A percentile compares a stretch with the other conserved stretches of the same genome.
phyloP scores from a whole-genome alignment of 495 filamentous ascomycete species.

The Podospora australis region DNA sequence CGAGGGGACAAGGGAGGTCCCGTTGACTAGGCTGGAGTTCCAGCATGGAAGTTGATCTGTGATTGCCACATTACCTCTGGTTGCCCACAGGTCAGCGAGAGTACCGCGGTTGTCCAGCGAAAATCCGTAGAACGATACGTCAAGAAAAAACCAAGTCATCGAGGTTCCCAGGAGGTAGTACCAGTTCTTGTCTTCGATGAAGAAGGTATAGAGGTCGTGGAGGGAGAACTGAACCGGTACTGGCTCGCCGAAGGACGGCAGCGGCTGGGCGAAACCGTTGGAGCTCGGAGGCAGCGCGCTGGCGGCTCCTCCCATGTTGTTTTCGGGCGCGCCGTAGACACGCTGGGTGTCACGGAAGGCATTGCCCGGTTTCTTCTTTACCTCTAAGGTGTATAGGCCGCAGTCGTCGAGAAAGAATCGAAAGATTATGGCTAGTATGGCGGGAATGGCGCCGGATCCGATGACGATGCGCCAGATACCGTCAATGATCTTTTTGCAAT shows the following conservation, averaged over 20 bases:
- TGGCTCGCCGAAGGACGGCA: slow-evolving; percentile 9
- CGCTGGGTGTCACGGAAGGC: slow-evolving; percentile 56
- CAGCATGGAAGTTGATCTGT: slow-evolving; percentile 33
- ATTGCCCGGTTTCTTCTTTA: slow-evolving; percentile 57
- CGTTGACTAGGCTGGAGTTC: slow-evolving; percentile 50
- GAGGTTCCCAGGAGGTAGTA: slow-evolving; percentile 32
- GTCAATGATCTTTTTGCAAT: slow-evolving; percentile 62
- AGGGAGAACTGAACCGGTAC: slow-evolving; percentile 26
- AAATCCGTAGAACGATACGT: slow-evolving; percentile 34
- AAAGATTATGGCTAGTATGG: slow-evolving; percentile 64
- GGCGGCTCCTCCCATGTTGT: slow-evolving; percentile 63
- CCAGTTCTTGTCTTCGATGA: slow-evolving; percentile 32
- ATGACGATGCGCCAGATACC: slow-evolving; percentile 75
- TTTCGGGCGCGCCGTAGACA: slow-evolving; percentile 42
- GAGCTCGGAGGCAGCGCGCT: slow-evolving; percentile 59
- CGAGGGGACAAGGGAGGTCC: slow-evolving; percentile 22
- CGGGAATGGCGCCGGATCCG: slow-evolving; percentile 67
- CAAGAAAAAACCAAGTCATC: slow-evolving; percentile 33
- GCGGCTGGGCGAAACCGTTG: slow-evolving; percentile 13
- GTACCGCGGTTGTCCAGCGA: slow-evolving; percentile 30
- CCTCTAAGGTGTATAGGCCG: slow-evolving; percentile 71
- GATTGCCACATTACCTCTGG: slow-evolving; percentile 4
- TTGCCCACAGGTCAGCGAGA: slow-evolving; percentile 31
- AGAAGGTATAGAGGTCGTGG: slow-evolving; percentile 25
- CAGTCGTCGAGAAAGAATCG: slow-evolving; percentile 70